Evolutionary conservation across 1,284 basidiomycete species (phyloP).

Genomic region (Irpex rosettiformis): DNA sequence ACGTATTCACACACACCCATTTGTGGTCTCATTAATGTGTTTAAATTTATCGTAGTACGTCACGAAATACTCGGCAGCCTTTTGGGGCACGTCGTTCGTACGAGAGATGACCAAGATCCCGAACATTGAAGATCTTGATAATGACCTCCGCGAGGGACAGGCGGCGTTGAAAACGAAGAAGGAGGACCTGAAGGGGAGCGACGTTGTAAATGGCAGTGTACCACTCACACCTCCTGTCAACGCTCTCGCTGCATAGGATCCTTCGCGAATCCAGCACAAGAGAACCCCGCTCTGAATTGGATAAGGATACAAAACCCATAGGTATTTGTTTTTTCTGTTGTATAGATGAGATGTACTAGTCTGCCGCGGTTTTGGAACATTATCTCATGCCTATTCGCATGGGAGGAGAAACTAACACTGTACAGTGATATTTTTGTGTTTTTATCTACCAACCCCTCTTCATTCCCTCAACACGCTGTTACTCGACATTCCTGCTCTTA

Average conservation of each 20-base stretch:
- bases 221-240: constrained; percentile 28
- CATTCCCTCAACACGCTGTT: background rate
- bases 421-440: background rate
- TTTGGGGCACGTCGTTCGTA: constrained; percentile 91
- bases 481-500: background rate
- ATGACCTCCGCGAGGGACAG: constrained; percentile 32
- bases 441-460: background rate
- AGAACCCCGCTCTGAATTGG: background rate
- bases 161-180: constrained; percentile 31
- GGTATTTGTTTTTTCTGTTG: background rate
- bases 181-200: constrained; percentile 32
- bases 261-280: background rate
- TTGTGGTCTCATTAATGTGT: background rate
- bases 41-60: constrained; percentile 56
- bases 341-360: background rate
- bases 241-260: constrained; percentile 17
- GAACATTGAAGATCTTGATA: constrained; percentile 2
- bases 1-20: constrained; percentile 17
- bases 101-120: constrained; percentile 70
- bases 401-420: background rate
- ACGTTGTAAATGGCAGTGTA: constrained; percentile 33
- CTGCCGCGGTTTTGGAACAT: background rate
- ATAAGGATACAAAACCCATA: background rate
- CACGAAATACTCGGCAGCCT: constrained; percentile 89
- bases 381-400: background rate